These are phyloP conservation scores for Fusarium hostae DNA, from an alignment of 2,329 filamentous ascomycete species.

Conservation along the genomic window DNA sequence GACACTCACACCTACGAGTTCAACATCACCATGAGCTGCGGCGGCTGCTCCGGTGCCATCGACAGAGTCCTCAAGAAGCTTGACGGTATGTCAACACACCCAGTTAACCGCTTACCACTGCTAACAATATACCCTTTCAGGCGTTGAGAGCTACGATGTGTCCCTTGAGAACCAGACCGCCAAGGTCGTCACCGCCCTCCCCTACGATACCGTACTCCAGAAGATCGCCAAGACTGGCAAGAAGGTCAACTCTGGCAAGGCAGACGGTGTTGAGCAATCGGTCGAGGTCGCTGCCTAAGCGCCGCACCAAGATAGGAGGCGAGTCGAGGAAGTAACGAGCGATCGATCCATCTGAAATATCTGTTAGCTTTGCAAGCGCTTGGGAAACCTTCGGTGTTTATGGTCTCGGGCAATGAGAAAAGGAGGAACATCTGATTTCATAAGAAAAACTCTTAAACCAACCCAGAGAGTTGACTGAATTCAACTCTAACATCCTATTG, in stretches of 20 bases:
- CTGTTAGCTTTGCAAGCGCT: slow-evolving; percentile 34
- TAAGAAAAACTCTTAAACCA: slow-evolving; percentile 14
- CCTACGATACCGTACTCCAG: slow-evolving; percentile 82
- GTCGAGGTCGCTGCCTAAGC: slow-evolving; percentile 56
- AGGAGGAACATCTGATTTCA: slow-evolving; percentile 32
- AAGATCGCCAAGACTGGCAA: slow-evolving; percentile 97
- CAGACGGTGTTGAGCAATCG: slow-evolving; percentile 70
- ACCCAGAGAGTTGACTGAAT: slow-evolving; percentile 10
- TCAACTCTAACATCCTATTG: neutral
- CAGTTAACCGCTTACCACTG: neutral
- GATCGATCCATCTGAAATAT: slow-evolving; percentile 23
- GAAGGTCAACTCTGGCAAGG: slow-evolving; percentile 82
- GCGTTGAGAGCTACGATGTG: slow-evolving; percentile 87
- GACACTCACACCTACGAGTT: slow-evolving; percentile 93
- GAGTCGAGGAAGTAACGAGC: slow-evolving; percentile 1
- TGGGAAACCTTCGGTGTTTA: slow-evolving; percentile 37
- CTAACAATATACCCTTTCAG: slow-evolving; percentile 57
- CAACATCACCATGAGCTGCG: slow-evolving; percentile 92
- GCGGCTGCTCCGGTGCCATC: slow-evolving; percentile 94
- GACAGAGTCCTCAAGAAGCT: slow-evolving; percentile 93
- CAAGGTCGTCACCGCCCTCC: slow-evolving; percentile 76
- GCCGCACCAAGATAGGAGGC: neutral
- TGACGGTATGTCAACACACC: slow-evolving; percentile 70
- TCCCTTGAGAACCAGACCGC: slow-evolving; percentile 88
- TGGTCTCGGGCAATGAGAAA: slow-evolving; percentile 22